phyloP scores from a whole-genome alignment of 192 early-diverging fungal species.

The Coemansia sp. region DNA sequence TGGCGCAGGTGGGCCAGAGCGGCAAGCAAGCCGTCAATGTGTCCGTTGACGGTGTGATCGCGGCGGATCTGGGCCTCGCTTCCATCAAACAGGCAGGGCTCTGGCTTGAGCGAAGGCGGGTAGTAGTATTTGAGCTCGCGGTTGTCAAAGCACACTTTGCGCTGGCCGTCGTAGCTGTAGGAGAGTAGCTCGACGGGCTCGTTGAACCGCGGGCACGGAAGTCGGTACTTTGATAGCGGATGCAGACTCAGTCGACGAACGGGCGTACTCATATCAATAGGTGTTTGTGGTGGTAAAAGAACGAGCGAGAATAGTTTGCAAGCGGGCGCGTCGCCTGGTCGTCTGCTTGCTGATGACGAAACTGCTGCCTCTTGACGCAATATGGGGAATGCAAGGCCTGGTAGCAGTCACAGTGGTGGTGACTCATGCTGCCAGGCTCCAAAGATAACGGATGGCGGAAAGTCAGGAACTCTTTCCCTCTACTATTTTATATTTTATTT shows the following conservation, averaged over 20 bases:
- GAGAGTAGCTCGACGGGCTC: constrained; percentile 65
- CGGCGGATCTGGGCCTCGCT: constrained; percentile 68
- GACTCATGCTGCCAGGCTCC: neutral
- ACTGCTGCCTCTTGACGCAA: neutral
- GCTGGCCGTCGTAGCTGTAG: constrained; percentile 62
- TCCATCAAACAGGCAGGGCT: constrained; percentile 60
- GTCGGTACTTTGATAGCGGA: constrained; percentile 42
- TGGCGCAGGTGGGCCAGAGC: constrained; percentile 49
- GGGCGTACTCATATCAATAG: neutral
- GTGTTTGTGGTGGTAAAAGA: neutral
- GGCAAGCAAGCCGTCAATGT: constrained; percentile 77
- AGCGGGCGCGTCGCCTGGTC: neutral
- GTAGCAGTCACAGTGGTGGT: neutral
- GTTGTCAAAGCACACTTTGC: constrained; percentile 59
- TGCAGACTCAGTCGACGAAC: constrained; percentile 13
- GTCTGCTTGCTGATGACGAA: neutral
- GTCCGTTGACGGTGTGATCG: constrained; percentile 60
- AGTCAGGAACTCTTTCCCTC: neutral
- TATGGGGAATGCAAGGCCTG: neutral
- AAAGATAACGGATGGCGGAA: too few relatives aligned
- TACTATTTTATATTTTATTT: neutral
- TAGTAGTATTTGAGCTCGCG: constrained; percentile 40
- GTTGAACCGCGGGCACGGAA: constrained; percentile 46
- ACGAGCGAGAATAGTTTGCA: neutral
- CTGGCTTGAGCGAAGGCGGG: constrained; percentile 12